Base-by-base conservation (phyloP, 192 early-diverging fungal genomes). In the Entomortierella lignicola region DNA sequence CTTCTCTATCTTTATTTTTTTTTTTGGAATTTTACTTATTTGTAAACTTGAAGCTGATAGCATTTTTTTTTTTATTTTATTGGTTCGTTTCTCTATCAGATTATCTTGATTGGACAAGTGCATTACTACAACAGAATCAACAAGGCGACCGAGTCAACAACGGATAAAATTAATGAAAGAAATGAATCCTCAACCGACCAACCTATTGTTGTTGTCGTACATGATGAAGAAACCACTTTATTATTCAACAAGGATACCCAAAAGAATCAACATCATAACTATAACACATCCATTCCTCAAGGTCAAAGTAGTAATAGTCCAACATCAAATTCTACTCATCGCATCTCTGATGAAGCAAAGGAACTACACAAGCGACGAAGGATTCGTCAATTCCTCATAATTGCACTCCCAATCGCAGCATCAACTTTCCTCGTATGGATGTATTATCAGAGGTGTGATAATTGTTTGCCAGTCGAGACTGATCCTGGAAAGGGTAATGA, bases 21-120 rank as follows among this genome's bases (percentile, higher is more conserved):
- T 41, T 31, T 31, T 41, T 23, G n/a, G 42, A 31, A n/a, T 61
- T 42, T n/a, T 61, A 53, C 5, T 52, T 52, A 5, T 8, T 52
- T 52, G 7, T 52, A 11, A 7, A 52, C 8, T 52, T 5, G 18
- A 52, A 6, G 6, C 18, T 25, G 17, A 25, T 6, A 52, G 5
- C n/a, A 21, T 66, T 27, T 55, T 30, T 56, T 43, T 44, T 43
- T 48, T n/a, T 29, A 21, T 47, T 47, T 31, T 10, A 10, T 56
- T 21, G 26, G 21, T 26, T 26, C 25, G 8, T 26, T 51, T 23
- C 37, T 6, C 27, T 21, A 18, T 21, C 29, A 77, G 72, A 57
- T 66, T 30, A 21, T 66, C 4, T 29, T 77, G 53, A 77, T 77
- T 41, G 57, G 50, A 0, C 72, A 77, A 18, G 66, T 77, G 0